Base-by-base conservation (phyloP, 169 alveolate genomes). In the Cryptosporidium meleagridis region DNA sequence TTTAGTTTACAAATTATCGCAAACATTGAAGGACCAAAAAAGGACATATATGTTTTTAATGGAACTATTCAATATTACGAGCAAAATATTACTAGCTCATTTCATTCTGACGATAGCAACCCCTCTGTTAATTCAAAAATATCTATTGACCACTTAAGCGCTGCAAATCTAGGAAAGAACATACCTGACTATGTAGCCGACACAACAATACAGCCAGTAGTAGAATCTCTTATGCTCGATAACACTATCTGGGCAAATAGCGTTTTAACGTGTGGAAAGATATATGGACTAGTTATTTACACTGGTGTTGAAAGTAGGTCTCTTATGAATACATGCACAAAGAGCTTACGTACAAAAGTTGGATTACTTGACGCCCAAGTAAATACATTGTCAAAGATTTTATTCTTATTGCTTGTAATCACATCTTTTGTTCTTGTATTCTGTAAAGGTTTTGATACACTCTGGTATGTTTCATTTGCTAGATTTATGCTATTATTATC, bases 201-300 rank as follows among this genome's bases (percentile, higher is more conserved):
- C 35, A 21, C 39, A 68, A 23, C 37, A 52, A 67, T 35, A 18
- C 75, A 71, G 23, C 75, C 62, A 26, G 59, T 62, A 26, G 70
- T 86, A 7, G 84, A 62, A 29, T 29, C 87, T 41, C 39, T 70
- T 9, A 58, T 41, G 85, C 67, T 96, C 58, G 99, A 98, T 68
- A 96, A 98, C 85, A 96, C 99, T 18, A 91, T 97, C 18, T 98
- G 99, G 99, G 95, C 97, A 48, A 97, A 95, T 92, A 96, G 99
- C n/a, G 96, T 96, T n/a, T 95, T 98, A 5, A 98, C 99, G 0
- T 95, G 98, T 41, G 99, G 99, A 3, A 93, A 93, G 10, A 94
- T 96, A 26, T 75, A 95, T 48, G 99, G 99, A 14, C 73, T 97
- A 44, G 98, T 96, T 29, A 94, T 98, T 14, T 98, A 97, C 92